Evolutionary conservation across 2,329 filamentous ascomycete genomes (phyloP).

Genomic region (Talaromyces sp.): DNA sequence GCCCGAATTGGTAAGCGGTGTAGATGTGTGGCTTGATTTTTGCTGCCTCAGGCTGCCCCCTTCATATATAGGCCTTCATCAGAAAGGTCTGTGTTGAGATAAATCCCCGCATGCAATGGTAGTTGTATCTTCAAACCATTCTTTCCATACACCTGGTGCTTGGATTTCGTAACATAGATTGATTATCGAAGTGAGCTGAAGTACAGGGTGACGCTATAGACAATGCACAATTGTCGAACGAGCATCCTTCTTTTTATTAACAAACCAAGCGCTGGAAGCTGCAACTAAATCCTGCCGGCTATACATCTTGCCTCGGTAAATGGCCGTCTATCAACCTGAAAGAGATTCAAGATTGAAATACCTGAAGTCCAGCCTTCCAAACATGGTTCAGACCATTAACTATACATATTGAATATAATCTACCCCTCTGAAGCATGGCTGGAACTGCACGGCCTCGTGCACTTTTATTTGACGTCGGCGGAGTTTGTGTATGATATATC

Average conservation of each 20-base stretch:
- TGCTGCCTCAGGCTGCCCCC: no score
- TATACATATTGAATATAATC: not conserved
- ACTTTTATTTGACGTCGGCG: slow-evolving; percentile 89
- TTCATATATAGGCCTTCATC: no score
- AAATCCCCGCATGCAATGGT: slow-evolving; percentile 5
- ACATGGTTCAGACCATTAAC: not conserved
- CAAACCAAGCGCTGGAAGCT: not conserved
- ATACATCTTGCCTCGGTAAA: slow-evolving; percentile 4
- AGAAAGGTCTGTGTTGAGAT: no score
- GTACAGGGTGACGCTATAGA: not conserved
- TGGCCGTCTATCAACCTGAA: not conserved
- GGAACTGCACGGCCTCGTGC: slow-evolving; percentile 54
- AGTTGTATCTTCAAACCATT: no score
- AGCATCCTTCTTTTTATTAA: not conserved
- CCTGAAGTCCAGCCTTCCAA: not conserved
- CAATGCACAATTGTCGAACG: no score
- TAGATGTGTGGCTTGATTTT: no score
- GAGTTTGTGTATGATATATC: slow-evolving; percentile 74
- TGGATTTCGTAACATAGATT: no score
- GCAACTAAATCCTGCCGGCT: not conserved
- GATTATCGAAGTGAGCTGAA: not conserved
- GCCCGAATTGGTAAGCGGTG: no score
- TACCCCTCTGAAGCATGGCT: slow-evolving; percentile 29
- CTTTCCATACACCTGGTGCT: no score
- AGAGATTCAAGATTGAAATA: not conserved